phyloP scores from a whole-genome alignment of 768 basidiomycete genomes.

The Psilocybe sp. region DNA sequence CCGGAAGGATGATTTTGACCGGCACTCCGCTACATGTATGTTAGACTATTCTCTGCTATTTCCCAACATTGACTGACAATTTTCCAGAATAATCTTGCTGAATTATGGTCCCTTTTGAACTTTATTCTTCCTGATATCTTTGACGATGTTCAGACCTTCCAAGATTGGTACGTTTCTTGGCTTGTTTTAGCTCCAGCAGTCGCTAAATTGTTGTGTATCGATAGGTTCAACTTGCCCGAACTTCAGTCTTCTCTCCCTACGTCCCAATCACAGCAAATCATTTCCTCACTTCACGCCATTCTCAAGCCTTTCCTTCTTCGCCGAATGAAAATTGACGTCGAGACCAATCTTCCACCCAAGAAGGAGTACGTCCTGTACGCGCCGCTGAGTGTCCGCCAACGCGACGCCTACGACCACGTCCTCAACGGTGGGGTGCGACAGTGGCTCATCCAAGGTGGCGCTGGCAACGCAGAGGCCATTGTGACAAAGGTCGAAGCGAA shows the following conservation, averaged over 20 bases:
- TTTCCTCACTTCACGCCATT: constrained; percentile 81
- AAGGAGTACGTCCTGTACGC: constrained; percentile 95
- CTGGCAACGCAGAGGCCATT: constrained; percentile 1
- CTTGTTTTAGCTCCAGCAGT: neutral
- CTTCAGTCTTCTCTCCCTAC: constrained; percentile 55
- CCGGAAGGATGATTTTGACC: constrained; percentile 89
- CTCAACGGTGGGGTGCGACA: constrained; percentile 68
- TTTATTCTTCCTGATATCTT: constrained; percentile 96
- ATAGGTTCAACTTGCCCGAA: constrained; percentile 71
- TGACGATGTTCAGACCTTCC: constrained; percentile 83
- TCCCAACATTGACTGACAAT: neutral
- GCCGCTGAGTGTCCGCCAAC: constrained; percentile 78
- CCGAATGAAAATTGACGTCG: constrained; percentile 87
- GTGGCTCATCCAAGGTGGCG: constrained; percentile 47
- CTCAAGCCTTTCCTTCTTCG: constrained; percentile 94
- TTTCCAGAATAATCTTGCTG: constrained; percentile 90
- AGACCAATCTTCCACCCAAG: constrained; percentile 77
- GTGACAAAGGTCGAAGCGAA: too few species aligned
- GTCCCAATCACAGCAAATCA: constrained; percentile 61
- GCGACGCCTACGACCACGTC: constrained; percentile 81
- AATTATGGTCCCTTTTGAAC: constrained; percentile 93
- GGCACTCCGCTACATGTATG: constrained; percentile 94
- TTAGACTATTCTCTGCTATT: constrained; percentile 8
- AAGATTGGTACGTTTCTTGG: constrained; percentile 65
- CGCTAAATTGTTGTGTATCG: neutral